phyloP scores from a whole-genome alignment of 2,329 filamentous ascomycete genomes.

The Trichoderma sp. region DNA sequence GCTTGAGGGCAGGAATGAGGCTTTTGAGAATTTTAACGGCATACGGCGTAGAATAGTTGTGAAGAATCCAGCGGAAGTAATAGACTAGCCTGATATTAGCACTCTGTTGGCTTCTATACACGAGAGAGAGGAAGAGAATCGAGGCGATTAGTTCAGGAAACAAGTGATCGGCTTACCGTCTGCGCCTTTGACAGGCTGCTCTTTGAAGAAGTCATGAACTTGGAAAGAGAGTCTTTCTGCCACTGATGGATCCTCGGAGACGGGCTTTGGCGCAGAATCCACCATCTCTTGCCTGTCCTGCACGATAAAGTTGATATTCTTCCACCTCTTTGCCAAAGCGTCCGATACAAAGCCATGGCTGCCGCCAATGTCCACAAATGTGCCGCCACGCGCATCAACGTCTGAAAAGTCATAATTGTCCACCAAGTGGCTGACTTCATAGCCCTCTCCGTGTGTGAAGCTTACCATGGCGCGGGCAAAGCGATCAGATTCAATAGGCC shows the following conservation, averaged over 20 bases:
- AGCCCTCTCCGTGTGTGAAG: constrained; percentile 57
- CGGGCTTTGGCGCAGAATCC: constrained; percentile 47
- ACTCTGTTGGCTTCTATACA: background rate
- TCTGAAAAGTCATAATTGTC: constrained; percentile 56
- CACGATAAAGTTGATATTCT: constrained; percentile 56
- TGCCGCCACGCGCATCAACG: constrained; percentile 48
- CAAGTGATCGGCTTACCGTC: constrained; percentile 44
- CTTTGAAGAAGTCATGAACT: constrained; percentile 59
- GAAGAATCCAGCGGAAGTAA: constrained; percentile 61
- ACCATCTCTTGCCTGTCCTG: constrained; percentile 56
- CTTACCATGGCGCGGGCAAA: constrained; percentile 59
- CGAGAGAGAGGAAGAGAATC: background rate
- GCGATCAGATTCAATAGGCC: constrained; percentile 49
- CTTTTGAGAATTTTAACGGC: constrained; percentile 51
- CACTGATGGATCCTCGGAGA: constrained; percentile 43
- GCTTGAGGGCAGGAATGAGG: constrained; percentile 57
- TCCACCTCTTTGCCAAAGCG: constrained; percentile 54
- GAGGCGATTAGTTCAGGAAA: background rate
- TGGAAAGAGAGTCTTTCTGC: constrained; percentile 46
- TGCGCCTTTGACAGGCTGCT: constrained; percentile 55
- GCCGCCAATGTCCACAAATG: constrained; percentile 61
- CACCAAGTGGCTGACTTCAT: constrained; percentile 55
- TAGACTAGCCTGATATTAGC: constrained; percentile 45
- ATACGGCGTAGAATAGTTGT: constrained; percentile 61
- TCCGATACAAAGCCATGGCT: constrained; percentile 59